Percentiles rank a stretch among this genome's conserved stretches.
Conservation (phyloP, 805 yeast species). For the Scheffersomyces amazonensis region DNA sequence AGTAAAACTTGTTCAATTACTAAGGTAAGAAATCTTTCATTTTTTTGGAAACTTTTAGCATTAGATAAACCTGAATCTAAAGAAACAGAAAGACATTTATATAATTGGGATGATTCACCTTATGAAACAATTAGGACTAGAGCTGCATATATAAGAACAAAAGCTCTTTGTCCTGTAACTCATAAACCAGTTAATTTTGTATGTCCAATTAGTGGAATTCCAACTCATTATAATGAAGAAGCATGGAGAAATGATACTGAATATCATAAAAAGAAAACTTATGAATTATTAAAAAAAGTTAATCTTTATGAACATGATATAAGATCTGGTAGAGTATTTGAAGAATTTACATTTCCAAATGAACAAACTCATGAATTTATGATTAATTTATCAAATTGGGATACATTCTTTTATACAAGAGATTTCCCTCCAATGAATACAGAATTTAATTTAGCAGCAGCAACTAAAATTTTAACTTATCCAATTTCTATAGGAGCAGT, state of each 20-base stretch:
- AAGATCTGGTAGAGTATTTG: slow-evolving; percentile 89
- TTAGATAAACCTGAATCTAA: slow-evolving; percentile 27
- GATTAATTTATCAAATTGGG: slow-evolving; percentile 86
- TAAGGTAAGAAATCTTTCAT: slow-evolving; percentile 26
- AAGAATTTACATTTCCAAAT: slow-evolving; percentile 92
- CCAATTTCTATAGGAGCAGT: slow-evolving; percentile 87
- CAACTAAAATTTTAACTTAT: slow-evolving; percentile 89
- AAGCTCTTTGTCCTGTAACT: slow-evolving; percentile 91
- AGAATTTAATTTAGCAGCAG: slow-evolving; percentile 92
- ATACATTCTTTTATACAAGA: slow-evolving; percentile 87
- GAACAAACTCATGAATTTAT: slow-evolving; percentile 70
- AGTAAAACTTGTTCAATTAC: not conserved
- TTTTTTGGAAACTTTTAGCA: slow-evolving; percentile 35
- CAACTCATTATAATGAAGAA: slow-evolving; percentile 87
- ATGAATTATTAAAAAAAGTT: slow-evolving; percentile 77
- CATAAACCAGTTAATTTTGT: slow-evolving; percentile 74
- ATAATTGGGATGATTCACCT: slow-evolving; percentile 92
- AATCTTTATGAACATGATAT: slow-evolving; percentile 93
- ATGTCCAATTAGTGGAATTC: slow-evolving; percentile 93
- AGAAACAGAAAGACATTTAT: slow-evolving; percentile 28
- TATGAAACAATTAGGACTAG: slow-evolving; percentile 82
- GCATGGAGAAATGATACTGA: slow-evolving; percentile 83
- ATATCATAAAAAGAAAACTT: slow-evolving; percentile 65
- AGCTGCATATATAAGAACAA: slow-evolving; percentile 85
- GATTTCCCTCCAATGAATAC: slow-evolving; percentile 95